Base-by-base conservation (phyloP, 306 rosid genomes). In the Prunus mira region DNA sequence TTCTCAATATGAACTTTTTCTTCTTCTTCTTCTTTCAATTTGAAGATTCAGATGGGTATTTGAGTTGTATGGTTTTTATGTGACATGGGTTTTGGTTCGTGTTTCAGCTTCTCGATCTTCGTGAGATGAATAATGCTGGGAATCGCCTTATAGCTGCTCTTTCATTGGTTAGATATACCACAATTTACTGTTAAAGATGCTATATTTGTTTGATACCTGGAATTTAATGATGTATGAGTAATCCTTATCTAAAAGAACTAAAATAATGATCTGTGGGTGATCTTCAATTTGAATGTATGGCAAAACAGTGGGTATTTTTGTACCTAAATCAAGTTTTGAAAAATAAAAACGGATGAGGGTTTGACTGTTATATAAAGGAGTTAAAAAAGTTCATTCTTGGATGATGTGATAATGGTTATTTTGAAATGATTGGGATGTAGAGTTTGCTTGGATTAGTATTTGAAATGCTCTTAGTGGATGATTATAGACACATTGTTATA, bases 101-200 rank as follows among this genome's bases (percentile, higher is more conserved):
- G 38, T 75, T 63, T 30, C 60, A 92, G 97, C 72, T 46, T 15
- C 74, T 92, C 69, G 89, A 78, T 84, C 88, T 92, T 76, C 90
- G 90, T 12, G 96, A 92, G 79, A 85, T 65, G 43, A 88, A 67
- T 62, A 81, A 87, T 76, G 91, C 91, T 0, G 96, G 93, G 76
- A 92, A 88, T 82, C 91, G 90, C 78, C 90, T 92, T 50, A 22
- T 81, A 3, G 87, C 79, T 82, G 90, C 97, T 67, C 89, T 89
- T 68, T 87, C 97, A 71, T 84, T 89, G 88, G 97, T 89, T 76
- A 78, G 90, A 76, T 32, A 6, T 43, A 14, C 18, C 34, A 14
- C 18, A 19, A 76, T 73, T 38, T 25, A 47, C 65, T 63, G 32
- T 66, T 6, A 4, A 32, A 65, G 27, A 9, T 12, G 9, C 5